Conservation (phyloP, 2,329 filamentous ascomycete genomes). For the Venturia effusa region DNA sequence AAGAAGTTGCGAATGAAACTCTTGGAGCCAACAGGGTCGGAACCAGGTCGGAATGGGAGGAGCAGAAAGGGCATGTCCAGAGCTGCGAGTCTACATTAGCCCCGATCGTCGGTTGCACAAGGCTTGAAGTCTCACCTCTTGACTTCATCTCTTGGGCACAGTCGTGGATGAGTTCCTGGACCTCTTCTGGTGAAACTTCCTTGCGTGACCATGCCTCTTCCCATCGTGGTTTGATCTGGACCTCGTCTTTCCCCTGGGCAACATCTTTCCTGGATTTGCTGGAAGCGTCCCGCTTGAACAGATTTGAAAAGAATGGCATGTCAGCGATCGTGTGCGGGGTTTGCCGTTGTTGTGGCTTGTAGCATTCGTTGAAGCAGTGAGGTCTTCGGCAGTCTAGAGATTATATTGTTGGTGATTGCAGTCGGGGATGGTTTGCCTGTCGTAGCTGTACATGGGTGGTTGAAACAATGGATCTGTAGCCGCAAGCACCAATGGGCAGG, state of each 20-base stretch:
- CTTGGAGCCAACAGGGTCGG: conserved; percentile 82
- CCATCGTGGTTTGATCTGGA: conserved; percentile 65
- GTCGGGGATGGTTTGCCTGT: not conserved
- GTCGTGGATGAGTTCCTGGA: conserved; percentile 72
- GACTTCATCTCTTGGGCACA: conserved; percentile 90
- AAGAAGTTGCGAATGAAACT: conserved; percentile 93
- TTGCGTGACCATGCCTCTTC: conserved; percentile 79
- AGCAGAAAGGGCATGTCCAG: conserved; percentile 88
- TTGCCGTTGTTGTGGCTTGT: not conserved
- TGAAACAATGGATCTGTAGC: not conserved
- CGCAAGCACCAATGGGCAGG: not conserved
- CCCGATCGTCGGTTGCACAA: not conserved
- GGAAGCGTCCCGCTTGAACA: conserved; percentile 64
- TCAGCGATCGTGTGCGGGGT: not conserved
- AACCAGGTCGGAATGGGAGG: conserved; percentile 85
- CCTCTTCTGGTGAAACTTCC: conserved; percentile 76
- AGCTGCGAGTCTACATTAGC: conserved; percentile 37
- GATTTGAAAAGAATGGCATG: conserved; percentile 50
- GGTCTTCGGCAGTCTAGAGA: not conserved
- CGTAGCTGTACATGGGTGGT: not conserved
- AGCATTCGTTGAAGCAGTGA: not conserved
- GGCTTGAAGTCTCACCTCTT: conserved; percentile 55
- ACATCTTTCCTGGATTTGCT: conserved; percentile 54
- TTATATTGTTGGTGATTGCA: not conserved
- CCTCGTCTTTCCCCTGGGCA: conserved; percentile 39